phyloP scores from a whole-genome alignment of 805 yeast genomes.

The Metschnikowia orientalis region DNA sequence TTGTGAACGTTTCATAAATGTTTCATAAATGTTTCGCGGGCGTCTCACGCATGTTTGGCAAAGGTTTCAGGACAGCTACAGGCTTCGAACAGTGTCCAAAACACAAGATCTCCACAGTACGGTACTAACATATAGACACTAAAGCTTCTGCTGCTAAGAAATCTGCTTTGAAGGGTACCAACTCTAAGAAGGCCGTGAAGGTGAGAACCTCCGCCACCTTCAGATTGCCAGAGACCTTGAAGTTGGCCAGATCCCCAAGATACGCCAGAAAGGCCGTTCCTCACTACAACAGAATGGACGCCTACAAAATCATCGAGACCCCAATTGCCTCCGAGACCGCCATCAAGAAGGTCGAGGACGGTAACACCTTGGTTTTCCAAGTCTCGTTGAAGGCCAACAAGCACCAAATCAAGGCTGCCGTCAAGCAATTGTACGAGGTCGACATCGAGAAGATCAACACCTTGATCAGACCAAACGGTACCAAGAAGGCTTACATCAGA shows the following conservation, averaged over 20 bases:
- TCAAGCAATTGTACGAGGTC: conserved; percentile 96
- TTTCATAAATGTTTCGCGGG: no score
- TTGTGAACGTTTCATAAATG: no score
- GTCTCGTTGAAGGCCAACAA: conserved; percentile 97
- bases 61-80: no score
- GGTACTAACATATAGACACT: conserved; percentile 34
- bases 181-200: conserved; percentile 84
- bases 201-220: conserved; percentile 93
- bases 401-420: conserved; percentile 96
- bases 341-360: conserved; percentile 98
- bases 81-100: no score
- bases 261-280: conserved; percentile 95
- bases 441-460: conserved; percentile 94
- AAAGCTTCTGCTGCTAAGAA: conserved; percentile 98
- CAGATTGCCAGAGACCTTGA: conserved; percentile 96
- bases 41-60: no score
- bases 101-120: no score
- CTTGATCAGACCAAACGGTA: conserved; percentile 97
- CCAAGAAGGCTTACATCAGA: conserved; percentile 99
- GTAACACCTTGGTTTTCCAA: conserved; percentile 98
- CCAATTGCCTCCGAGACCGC: conserved; percentile 99
- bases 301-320: conserved; percentile 87
- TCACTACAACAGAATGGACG: conserved; percentile 95
- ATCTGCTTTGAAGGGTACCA: conserved; percentile 96
- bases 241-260: conserved; percentile 90